Percentiles rank a stretch among this genome's conserved stretches.
phyloP scores from a whole-genome alignment of 805 yeast species.

The Pichia deserticola region DNA sequence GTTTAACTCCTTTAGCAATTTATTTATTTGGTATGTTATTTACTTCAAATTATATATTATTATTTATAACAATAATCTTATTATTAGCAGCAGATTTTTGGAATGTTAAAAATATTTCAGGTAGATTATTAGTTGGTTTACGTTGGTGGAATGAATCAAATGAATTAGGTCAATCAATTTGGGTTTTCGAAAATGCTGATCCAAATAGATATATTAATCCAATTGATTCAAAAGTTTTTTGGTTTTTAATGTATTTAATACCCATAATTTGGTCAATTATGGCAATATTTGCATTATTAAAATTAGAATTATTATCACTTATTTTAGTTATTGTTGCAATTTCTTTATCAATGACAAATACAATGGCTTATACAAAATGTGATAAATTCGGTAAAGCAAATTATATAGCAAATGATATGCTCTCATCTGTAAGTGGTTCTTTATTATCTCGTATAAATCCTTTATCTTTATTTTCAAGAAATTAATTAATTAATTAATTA shows the following conservation, averaged over 20 bases:
- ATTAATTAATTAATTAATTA: not conserved
- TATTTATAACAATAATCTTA: conserved; percentile 72
- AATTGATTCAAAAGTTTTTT: conserved; percentile 82
- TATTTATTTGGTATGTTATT: conserved; percentile 68
- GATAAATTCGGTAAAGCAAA: conserved; percentile 88
- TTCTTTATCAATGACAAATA: conserved; percentile 68
- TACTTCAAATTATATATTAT: conserved; percentile 58
- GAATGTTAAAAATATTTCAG: conserved; percentile 87
- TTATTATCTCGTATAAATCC: conserved; percentile 39
- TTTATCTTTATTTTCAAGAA: conserved; percentile 20
- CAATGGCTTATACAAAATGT: conserved; percentile 85
- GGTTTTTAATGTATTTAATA: conserved; percentile 69
- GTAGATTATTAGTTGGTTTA: conserved; percentile 82
- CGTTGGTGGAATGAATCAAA: conserved; percentile 95
- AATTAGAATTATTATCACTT: conserved; percentile 63
- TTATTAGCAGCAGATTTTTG: conserved; percentile 86
- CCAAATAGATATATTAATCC: conserved; percentile 72
- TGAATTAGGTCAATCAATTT: conserved; percentile 55
- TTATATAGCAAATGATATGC: conserved; percentile 48
- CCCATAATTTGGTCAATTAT: conserved; percentile 73
- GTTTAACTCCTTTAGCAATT: conserved; percentile 55
- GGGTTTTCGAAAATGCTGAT: conserved; percentile 88
- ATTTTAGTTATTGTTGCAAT: conserved; percentile 61
- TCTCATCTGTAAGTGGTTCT: conserved; percentile 43
- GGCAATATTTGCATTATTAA: conserved; percentile 71